Conservation (phyloP, 768 basidiomycete species). For the Clitopilus hobsonii region DNA sequence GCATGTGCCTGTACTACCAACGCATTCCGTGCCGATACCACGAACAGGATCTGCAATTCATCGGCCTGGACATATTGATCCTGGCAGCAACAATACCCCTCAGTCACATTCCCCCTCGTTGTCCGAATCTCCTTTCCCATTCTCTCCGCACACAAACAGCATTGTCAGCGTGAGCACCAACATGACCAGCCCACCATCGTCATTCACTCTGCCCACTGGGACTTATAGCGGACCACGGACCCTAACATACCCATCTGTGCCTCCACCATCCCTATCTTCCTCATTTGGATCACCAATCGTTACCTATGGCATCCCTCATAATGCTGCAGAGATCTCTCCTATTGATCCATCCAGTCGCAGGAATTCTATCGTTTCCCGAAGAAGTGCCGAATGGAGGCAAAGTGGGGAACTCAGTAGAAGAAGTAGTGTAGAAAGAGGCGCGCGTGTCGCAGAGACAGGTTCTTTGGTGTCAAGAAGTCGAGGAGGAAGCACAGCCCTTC, state of each 20-base stretch:
- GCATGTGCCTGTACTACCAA: slow-evolving; percentile 24
- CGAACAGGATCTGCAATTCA: slow-evolving; percentile 63
- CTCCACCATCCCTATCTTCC: slow-evolving; percentile 76
- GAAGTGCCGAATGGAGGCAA: slow-evolving; percentile 29
- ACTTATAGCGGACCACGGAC: slow-evolving; percentile 25
- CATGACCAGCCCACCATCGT: slow-evolving; percentile 72
- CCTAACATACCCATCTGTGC: slow-evolving; percentile 78
- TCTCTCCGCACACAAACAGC: slow-evolving; percentile 48
- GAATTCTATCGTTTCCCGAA: slow-evolving; percentile 35
- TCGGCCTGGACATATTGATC: slow-evolving; percentile 42
- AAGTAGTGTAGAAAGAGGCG: slow-evolving; percentile 58
- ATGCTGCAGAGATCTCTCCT: slow-evolving; percentile 48
- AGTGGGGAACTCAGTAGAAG: slow-evolving; percentile 42
- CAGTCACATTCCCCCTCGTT: slow-evolving; percentile 64
- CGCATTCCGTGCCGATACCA: slow-evolving; percentile 70
- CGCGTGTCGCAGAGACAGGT: slow-evolving; percentile 67
- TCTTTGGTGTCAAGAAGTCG: slow-evolving; percentile 46
- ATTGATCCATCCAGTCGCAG: slow-evolving; percentile 51
- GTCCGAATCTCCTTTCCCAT: slow-evolving; percentile 65
- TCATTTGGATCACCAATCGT: slow-evolving; percentile 71
- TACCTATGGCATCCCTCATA: slow-evolving; percentile 38
- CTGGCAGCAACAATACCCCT: slow-evolving; percentile 54
- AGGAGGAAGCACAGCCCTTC: slow-evolving; percentile 39
- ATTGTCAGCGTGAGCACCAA: slow-evolving; percentile 56
- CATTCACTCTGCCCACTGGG: slow-evolving; percentile 35